phyloP scores from a whole-genome alignment of 768 basidiomycete genomes.

The Hemileccinum rubropunctum region DNA sequence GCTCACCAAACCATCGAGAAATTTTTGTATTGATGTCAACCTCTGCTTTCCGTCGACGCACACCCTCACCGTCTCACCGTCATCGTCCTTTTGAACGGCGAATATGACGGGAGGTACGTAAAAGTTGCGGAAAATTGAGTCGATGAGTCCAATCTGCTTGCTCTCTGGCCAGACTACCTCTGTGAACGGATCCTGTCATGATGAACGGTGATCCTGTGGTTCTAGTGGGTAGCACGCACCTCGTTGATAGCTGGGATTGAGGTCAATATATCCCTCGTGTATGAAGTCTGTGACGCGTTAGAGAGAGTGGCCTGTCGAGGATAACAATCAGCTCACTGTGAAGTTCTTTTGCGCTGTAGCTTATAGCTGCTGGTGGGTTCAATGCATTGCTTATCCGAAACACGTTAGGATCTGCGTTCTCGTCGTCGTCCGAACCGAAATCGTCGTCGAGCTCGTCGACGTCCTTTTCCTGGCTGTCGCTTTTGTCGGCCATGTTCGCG shows the following conservation, averaged over 20 bases:
- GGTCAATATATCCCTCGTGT: slow-evolving; percentile 66
- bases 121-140: slow-evolving; percentile 53
- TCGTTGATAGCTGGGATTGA: slow-evolving; percentile 72
- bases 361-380: slow-evolving; percentile 37
- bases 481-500: slow-evolving; percentile 18
- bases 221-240: slow-evolving; percentile 37
- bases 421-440: slow-evolving; percentile 40
- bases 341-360: slow-evolving; percentile 43
- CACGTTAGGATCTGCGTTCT: slow-evolving; percentile 35
- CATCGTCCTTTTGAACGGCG: slow-evolving; percentile 39
- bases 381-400: slow-evolving; percentile 47
- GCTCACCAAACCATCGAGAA: slow-evolving; percentile 45
- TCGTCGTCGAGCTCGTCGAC: slow-evolving; percentile 48
- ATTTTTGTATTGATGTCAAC: slow-evolving; percentile 45
- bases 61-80: slow-evolving; percentile 38
- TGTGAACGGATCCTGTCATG: slow-evolving; percentile 23
- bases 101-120: slow-evolving; percentile 54
- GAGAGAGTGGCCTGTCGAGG: neutral
- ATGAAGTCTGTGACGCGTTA: slow-evolving; percentile 47
- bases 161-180: slow-evolving; percentile 74
- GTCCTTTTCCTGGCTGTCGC: slow-evolving; percentile 35
- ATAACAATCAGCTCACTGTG: slow-evolving; percentile 39
- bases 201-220: neutral
- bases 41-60: slow-evolving; percentile 57
- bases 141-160: slow-evolving; percentile 58